These are phyloP conservation scores for Camellia lanceoleosa DNA, from an alignment of 148 eudicot species.

Conservation along the genomic window DNA sequence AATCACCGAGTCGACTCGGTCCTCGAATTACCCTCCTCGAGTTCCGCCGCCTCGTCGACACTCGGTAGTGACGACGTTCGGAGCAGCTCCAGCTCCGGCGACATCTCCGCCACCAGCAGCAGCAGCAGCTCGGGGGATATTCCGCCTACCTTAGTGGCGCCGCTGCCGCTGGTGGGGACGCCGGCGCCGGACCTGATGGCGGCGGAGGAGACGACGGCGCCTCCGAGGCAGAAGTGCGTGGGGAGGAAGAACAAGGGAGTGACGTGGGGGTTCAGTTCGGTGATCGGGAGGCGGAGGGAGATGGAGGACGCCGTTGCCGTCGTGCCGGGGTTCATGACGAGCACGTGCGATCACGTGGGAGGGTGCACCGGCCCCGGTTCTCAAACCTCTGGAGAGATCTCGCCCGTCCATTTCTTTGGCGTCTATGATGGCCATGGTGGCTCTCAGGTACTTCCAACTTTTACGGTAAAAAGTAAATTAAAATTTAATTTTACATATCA, in stretches of 20 bases:
- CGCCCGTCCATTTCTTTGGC: constrained; percentile 65
- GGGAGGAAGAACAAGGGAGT: constrained; percentile 48
- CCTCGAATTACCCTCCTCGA: constrained; percentile 7
- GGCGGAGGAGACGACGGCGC: constrained; percentile 16
- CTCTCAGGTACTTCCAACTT: constrained; percentile 43
- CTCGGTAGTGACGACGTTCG: constrained; percentile 21
- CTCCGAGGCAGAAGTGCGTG: constrained; percentile 29
- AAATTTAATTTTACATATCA: too few relatives aligned
- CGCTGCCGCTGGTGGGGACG: not conserved
- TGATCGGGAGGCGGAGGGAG: constrained; percentile 70
- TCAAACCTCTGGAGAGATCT: constrained; percentile 30
- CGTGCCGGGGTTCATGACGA: constrained; percentile 49
- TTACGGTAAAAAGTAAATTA: not conserved
- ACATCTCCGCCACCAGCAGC: constrained; percentile 28
- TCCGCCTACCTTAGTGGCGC: constrained; percentile 18
- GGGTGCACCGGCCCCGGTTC: constrained; percentile 51
- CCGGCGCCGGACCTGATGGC: not conserved
- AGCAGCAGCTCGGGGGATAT: constrained; percentile 47
- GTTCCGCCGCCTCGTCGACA: constrained; percentile 12
- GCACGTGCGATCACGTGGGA: constrained; percentile 47
- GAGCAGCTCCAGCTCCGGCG: constrained; percentile 21
- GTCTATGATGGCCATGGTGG: constrained; percentile 95
- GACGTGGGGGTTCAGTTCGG: constrained; percentile 54
- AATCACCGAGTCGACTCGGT: not conserved
- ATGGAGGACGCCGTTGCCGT: constrained; percentile 82